Conservation (phyloP, 2,329 filamentous ascomycete species). For the Verticillium klebahnii region DNA sequence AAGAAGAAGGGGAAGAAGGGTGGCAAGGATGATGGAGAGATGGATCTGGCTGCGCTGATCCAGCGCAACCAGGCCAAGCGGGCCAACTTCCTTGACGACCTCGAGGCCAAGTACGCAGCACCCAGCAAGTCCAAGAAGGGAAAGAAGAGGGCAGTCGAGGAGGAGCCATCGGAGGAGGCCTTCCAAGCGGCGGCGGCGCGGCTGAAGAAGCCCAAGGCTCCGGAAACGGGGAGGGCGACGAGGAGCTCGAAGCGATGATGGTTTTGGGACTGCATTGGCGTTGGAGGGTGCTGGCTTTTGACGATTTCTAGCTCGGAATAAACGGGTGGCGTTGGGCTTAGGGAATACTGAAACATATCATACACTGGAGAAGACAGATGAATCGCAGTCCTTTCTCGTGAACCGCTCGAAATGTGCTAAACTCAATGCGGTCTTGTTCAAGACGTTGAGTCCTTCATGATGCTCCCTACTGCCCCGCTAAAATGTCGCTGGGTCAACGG, state of each 20-base stretch:
- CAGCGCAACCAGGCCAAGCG: constrained; percentile 63
- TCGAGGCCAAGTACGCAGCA: constrained; percentile 72
- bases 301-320: not conserved
- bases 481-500: not conserved
- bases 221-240: not conserved
- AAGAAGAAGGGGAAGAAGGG: constrained; percentile 35
- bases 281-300: not conserved
- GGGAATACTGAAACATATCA: not conserved
- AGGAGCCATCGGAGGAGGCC: constrained; percentile 58
- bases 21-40: constrained; percentile 35
- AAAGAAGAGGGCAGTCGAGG: constrained; percentile 49
- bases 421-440: too few species aligned
- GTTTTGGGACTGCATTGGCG: not conserved
- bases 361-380: not conserved
- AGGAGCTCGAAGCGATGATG: not conserved
- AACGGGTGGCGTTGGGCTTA: not conserved
- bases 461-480: not conserved
- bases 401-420: too few species aligned
- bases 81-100: constrained; percentile 61
- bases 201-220: constrained; percentile 31
- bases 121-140: constrained; percentile 42
- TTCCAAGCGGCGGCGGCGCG: constrained; percentile 53
- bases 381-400: not conserved
- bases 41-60: constrained; percentile 68
- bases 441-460: too few species aligned